phyloP scores from a whole-genome alignment of 352 stramenopile genomes.

The Globisporangium emineosum region DNA sequence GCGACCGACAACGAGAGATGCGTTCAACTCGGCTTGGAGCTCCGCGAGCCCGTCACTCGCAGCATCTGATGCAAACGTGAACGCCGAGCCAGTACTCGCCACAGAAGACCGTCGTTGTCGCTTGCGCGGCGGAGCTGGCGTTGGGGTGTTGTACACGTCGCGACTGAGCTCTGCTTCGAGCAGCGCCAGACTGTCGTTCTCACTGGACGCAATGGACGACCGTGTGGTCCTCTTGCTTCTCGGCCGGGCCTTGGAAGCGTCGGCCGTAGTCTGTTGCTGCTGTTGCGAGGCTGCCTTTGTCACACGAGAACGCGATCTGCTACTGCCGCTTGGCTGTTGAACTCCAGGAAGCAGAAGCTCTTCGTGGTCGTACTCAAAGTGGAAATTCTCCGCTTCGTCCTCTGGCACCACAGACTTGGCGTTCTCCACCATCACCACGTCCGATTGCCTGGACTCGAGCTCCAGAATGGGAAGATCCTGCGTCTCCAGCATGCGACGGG shows the following conservation, averaged over 20 bases:
- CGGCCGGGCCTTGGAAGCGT: not conserved
- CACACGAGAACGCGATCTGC: not conserved
- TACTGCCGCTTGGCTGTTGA: not conserved
- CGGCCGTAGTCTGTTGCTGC: too few species aligned
- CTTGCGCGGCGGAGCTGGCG: not conserved
- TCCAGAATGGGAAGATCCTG: not conserved
- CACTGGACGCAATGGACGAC: slow-evolving; percentile 25
- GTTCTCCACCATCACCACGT: not conserved
- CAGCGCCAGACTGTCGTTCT: slow-evolving; percentile 37
- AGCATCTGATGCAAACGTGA: not conserved
- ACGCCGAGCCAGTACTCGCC: slow-evolving; percentile 3
- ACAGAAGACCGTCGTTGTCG: not conserved
- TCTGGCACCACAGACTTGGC: not conserved
- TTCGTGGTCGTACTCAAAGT: slow-evolving; percentile 10
- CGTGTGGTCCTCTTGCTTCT: not conserved
- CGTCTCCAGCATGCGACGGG: not conserved
- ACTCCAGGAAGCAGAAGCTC: not conserved
- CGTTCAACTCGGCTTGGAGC: slow-evolving; percentile 31
- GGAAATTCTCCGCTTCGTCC: not conserved
- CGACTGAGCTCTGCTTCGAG: slow-evolving; percentile 44
- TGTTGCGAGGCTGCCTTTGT: not conserved
- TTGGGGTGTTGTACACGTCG: slow-evolving; percentile 4
- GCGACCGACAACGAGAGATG: not conserved
- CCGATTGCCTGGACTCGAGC: not conserved
- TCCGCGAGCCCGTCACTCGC: slow-evolving; percentile 26